Evolutionary conservation across 192 early-diverging fungal species (phyloP).

Genomic region (Coemansia biformis): DNA sequence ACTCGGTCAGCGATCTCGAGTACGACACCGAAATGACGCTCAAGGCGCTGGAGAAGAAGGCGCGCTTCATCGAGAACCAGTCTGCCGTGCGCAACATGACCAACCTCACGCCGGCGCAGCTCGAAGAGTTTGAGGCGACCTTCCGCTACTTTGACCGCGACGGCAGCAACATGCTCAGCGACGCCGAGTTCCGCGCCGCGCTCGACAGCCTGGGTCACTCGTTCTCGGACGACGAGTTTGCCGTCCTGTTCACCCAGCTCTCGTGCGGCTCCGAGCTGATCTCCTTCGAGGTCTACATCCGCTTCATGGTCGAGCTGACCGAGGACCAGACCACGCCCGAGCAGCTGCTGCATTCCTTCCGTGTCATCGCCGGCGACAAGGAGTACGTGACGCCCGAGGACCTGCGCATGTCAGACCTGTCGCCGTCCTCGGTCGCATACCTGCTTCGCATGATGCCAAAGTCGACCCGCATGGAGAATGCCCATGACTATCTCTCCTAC

Average conservation of each 20-base stretch:
- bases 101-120: constrained; percentile 85
- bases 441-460: constrained; percentile 72
- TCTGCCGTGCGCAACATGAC: constrained; percentile 88
- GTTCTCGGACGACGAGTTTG: constrained; percentile 71
- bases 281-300: constrained; percentile 85
- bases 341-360: constrained; percentile 81
- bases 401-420: constrained; percentile 72
- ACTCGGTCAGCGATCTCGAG: constrained; percentile 80
- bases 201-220: constrained; percentile 72
- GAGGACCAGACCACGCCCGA: constrained; percentile 88
- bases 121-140: constrained; percentile 87
- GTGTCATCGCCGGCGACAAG: constrained; percentile 78
- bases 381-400: constrained; percentile 82
- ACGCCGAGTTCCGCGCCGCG: constrained; percentile 80
- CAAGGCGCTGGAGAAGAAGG: constrained; percentile 74
- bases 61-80: constrained; percentile 91
- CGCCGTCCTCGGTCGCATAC: constrained; percentile 65
- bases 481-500: constrained; percentile 75
- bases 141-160: constrained; percentile 93
- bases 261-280: constrained; percentile 60
- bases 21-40: constrained; percentile 80
- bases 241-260: constrained; percentile 59
- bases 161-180: constrained; percentile 67
- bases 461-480: constrained; percentile 50
- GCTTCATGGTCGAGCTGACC: constrained; percentile 75